These are phyloP conservation scores for Capronia epimyces DNA, from an alignment of 2,329 filamentous ascomycete species.

Conservation along the genomic window DNA sequence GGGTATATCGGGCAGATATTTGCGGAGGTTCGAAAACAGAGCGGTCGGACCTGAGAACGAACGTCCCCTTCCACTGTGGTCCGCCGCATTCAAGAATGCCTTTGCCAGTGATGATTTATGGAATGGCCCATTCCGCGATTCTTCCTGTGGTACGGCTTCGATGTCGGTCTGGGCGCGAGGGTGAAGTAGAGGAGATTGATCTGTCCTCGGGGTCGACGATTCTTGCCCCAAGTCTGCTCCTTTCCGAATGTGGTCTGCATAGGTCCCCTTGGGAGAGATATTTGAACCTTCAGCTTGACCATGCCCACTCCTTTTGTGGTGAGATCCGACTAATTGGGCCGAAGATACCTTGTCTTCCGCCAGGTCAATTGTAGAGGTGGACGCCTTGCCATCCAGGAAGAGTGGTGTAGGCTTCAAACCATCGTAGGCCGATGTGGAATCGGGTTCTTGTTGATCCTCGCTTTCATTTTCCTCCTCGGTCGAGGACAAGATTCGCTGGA, in stretches of 20 bases:
- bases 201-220: not conserved
- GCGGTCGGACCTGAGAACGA: slow-evolving; percentile 13
- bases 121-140: not conserved
- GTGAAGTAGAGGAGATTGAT: not conserved
- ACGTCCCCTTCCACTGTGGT: slow-evolving; percentile 10
- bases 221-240: not conserved
- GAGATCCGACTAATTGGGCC: not conserved
- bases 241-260: not conserved
- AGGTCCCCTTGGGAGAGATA: not conserved
- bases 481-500: slow-evolving; percentile 6
- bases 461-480: slow-evolving; percentile 9
- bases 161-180: slow-evolving; percentile 2
- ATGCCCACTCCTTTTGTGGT: not conserved
- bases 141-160: not conserved
- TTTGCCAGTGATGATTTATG: slow-evolving; percentile 11
- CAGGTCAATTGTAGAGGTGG: not conserved
- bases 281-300: not conserved
- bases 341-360: not conserved
- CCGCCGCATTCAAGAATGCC: slow-evolving; percentile 8
- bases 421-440: not conserved
- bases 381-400: not conserved
- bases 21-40: slow-evolving; percentile 15
- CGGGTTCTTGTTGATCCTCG: slow-evolving; percentile 5
- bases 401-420: slow-evolving; percentile 1
- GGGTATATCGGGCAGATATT: slow-evolving; percentile 20